These are phyloP conservation scores for Apostasia ramifera DNA, from an alignment of 106 monocot species.

Conservation along the genomic window DNA sequence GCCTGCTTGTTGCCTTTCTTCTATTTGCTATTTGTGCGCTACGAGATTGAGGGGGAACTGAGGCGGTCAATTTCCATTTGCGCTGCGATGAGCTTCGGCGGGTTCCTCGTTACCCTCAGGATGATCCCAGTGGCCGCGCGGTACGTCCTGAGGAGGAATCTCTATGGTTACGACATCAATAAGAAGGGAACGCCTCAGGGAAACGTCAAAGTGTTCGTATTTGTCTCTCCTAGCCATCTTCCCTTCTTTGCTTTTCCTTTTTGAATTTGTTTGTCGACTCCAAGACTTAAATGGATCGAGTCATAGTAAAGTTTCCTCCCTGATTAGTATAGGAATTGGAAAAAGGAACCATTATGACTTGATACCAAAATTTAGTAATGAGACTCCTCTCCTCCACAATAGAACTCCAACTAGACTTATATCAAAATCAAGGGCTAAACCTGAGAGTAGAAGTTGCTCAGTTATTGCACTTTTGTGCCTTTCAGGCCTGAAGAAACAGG, in stretches of 20 bases:
- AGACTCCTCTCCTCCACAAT: too few relatives aligned
- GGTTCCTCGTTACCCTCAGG: slow-evolving; percentile 45
- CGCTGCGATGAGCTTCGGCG: slow-evolving; percentile 67
- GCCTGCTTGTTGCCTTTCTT: slow-evolving; percentile 53
- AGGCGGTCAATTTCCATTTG: slow-evolving; percentile 55
- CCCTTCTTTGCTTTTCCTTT: background rate
- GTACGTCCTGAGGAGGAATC: slow-evolving; percentile 57
- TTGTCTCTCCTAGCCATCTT: background rate
- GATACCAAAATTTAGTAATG: too few relatives aligned
- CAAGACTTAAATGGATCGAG: background rate
- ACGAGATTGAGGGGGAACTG: slow-evolving; percentile 55
- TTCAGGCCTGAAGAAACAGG: too few relatives aligned
- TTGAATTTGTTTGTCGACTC: background rate
- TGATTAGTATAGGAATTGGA: too few relatives aligned
- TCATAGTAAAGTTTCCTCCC: background rate
- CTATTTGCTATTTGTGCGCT: slow-evolving; percentile 56
- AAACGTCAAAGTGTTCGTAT: slow-evolving; percentile 73
- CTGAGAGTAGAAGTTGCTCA: too few relatives aligned
- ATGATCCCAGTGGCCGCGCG: slow-evolving; percentile 78
- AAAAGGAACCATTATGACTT: too few relatives aligned
- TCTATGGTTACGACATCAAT: slow-evolving; percentile 94
- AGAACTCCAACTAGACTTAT: too few relatives aligned
- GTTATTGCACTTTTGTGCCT: too few relatives aligned
- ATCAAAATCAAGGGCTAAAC: too few relatives aligned
- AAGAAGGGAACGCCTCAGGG: slow-evolving; percentile 85